Evolutionary conservation across 2,329 filamentous ascomycete species (phyloP), one percentile per base, ranked within the genome.

Genomic region (Phaeoacremonium minimum): DNA sequence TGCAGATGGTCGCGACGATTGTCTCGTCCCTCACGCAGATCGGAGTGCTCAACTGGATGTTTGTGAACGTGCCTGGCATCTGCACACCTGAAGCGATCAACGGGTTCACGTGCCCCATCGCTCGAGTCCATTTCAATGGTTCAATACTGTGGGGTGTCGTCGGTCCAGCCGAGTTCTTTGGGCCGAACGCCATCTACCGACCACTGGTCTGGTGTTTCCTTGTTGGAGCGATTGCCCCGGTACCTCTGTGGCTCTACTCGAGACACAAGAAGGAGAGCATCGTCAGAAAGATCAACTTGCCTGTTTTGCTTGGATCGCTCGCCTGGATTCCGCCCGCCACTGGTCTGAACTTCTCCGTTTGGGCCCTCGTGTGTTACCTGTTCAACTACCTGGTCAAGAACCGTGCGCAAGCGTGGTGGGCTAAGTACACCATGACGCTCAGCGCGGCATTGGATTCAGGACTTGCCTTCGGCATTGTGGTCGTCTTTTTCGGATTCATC

Each of bases 91-190:
- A 83, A 32, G 87, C 87, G n/a, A 75, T 90, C 55, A 90, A 89
- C 50, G 86, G 87, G 9, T 94, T 94, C 63, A 90, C 85, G 13
- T 95, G 88, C 48, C 88, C 88, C 13, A 85, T 93, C 38, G 88
- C 87, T 1, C 77, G 86, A 12, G 88, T 94, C 1, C 87, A 94
- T 60, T 95, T 94, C 70, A 93, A 93, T 59, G 87, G 87, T 35
- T 87, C 82, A 37, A 90, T 95, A 38, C 75, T 94, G 4, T 95
- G 88, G 88, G 88, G 88, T 31, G 85, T 94, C 6, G 85, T 94
- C 11, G 88, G 88, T 0, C 88, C 88, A 0, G 63, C 71, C 37
- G 82, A 90, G 49, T 93, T 94, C 68, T 94, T 95, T 50, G 87
- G 87, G 1, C 73, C 75, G 2, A 73, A 72, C 19, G 85, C 85